Evolutionary conservation across 805 yeast species (phyloP).

Genomic region (Wickerhamiella allomyrinae): DNA sequence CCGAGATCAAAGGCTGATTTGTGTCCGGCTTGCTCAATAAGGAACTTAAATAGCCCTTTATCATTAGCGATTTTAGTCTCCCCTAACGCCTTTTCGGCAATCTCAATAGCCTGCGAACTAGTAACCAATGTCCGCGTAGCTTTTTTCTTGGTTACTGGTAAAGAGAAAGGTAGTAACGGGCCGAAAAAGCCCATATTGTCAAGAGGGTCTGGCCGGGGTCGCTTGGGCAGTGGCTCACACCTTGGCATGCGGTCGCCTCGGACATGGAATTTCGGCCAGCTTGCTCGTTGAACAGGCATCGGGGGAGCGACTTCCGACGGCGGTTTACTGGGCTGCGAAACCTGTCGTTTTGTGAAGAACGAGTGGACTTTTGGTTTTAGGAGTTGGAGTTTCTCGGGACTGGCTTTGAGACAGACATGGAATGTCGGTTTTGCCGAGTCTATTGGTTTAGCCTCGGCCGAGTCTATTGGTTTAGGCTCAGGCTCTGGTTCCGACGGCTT

Average conservation of each 20-base stretch:
- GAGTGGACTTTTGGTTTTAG: conserved; percentile 10
- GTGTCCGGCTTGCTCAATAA: neutral
- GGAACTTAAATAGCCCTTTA: neutral
- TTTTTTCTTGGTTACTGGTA: neutral
- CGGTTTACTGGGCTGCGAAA: neutral
- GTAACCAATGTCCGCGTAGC: neutral
- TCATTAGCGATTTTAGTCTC: neutral
- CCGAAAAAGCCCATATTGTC: neutral
- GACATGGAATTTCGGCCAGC: conserved; percentile 1
- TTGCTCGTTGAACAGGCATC: neutral
- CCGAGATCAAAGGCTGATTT: conserved; percentile 19
- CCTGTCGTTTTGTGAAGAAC: conserved; percentile 14
- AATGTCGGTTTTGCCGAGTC: neutral
- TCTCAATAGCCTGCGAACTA: neutral
- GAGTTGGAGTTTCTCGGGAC: conserved; percentile 3
- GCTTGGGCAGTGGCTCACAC: neutral
- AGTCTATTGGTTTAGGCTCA: no score
- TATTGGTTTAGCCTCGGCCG: no score
- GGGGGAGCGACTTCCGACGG: neutral
- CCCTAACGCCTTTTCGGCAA: neutral
- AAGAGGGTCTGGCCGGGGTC: neutral
- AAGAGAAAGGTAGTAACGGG: neutral
- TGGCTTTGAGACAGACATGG: neutral
- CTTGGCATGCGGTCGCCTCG: neutral
- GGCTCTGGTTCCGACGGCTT: no score